Base-by-base conservation (phyloP, 2,329 filamentous ascomycete species). In the Pseudogymnoascus sp. region DNA sequence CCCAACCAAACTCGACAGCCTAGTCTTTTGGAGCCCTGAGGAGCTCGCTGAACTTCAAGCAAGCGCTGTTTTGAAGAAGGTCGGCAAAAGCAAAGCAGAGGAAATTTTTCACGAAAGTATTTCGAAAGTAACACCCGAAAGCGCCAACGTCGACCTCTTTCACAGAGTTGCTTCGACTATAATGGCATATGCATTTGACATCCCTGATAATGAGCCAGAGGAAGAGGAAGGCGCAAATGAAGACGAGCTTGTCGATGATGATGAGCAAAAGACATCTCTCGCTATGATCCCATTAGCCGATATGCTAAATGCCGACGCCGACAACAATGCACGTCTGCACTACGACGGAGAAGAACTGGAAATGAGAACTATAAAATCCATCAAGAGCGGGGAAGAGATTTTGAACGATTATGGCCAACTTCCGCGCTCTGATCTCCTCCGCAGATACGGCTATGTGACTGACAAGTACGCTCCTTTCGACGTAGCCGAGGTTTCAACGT, bases 111-210 rank as follows among this genome's bases (percentile, higher is more conserved):
- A 75, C 7, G 75, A 81, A 35, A 76, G 79, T 26, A 73, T 88
- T 26, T 70, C 82, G 4, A 85, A 84, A 1, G 72, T 86, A n/a
- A 73, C 80, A 11, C 68, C 83, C 69, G 60, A 67, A 67, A 66
- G 73, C 68, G 65, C 75, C 81, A 62, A 71, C 74, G 67, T 79
- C 65, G 70, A 79, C 64, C 70, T 71, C 11, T 84, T 84, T 70
- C 87, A 89, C 71, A 77, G 80, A 33, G 86, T 89, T 79, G 87
- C 84, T 10, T 87, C 83, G 7, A 79, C 85, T 16, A 88, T 90
- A 67, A 89, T 89, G 86, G 85, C 86, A 6, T 90, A 89, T 71
- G 86, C 86, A 6, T 90, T 90, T 70, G 87, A 90, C 67, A 81
- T 90, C 56, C 70, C 72, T 3, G 71, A 74, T 42, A 62, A 63